Evolutionary conservation across 371 early-diverging fungal genomes (phyloP).

Genomic region (Rhizomucor miehei): DNA sequence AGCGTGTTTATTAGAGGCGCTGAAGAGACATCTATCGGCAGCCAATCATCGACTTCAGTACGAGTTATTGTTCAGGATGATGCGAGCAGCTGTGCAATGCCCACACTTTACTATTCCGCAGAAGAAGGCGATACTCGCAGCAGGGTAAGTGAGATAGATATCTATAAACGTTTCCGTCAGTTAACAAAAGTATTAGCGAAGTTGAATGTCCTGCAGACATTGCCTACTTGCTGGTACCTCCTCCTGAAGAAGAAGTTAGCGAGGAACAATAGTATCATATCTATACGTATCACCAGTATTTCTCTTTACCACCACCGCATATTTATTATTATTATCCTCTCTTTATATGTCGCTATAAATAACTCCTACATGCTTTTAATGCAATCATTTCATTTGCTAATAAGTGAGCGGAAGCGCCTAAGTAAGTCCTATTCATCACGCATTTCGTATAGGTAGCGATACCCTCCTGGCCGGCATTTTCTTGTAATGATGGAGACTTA

Average conservation of each 20-base stretch:
- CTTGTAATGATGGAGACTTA: too few species aligned
- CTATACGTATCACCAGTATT: too few species aligned
- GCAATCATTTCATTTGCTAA: too few species aligned
- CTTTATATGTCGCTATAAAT: too few species aligned
- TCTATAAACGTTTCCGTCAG: neutral
- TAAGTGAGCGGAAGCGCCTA: too few species aligned
- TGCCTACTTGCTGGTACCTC: slow-evolving; percentile 4
- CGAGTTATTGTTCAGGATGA: slow-evolving; percentile 46
- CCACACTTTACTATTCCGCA: slow-evolving; percentile 65
- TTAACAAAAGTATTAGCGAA: neutral
- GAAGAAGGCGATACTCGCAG: slow-evolving; percentile 35
- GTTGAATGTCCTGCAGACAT: slow-evolving; percentile 11
- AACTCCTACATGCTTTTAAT: too few species aligned
- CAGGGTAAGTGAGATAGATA: slow-evolving; percentile 11
- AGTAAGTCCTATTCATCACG: too few species aligned
- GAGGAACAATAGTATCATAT: too few species aligned
- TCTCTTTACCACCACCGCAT: too few species aligned
- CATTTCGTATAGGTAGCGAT: too few species aligned
- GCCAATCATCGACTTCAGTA: slow-evolving; percentile 42
- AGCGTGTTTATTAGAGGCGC: slow-evolving; percentile 30
- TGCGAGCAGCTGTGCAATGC: slow-evolving; percentile 54
- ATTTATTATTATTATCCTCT: too few species aligned
- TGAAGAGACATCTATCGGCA: slow-evolving; percentile 42
- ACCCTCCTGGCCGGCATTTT: too few species aligned
- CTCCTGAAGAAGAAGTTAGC: neutral